Conservation (phyloP, 2,329 filamentous ascomycete species). For the Lasiodiplodia gonubiensis region DNA sequence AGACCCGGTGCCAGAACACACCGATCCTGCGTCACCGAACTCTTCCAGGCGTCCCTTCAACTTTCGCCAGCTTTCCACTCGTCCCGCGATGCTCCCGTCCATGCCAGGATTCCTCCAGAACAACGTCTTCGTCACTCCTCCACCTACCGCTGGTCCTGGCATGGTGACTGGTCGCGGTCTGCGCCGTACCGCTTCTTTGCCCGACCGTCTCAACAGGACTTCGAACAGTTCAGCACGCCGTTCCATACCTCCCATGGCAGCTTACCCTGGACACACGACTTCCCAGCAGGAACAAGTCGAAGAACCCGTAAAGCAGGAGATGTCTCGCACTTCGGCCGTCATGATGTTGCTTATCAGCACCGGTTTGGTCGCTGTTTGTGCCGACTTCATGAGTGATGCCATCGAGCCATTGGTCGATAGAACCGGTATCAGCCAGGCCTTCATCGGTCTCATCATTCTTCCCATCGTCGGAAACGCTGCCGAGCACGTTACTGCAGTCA, state of each 20-base stretch:
- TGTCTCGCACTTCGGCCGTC: slow-evolving; percentile 64
- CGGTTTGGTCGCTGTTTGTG: slow-evolving; percentile 64
- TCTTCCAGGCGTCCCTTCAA: slow-evolving; percentile 45
- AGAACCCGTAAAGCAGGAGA: slow-evolving; percentile 46
- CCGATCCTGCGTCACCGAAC: slow-evolving; percentile 51
- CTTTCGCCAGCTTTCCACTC: slow-evolving; percentile 62
- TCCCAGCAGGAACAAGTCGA: slow-evolving; percentile 27
- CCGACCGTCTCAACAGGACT: slow-evolving; percentile 43
- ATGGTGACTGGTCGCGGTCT: slow-evolving; percentile 44
- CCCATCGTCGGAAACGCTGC: slow-evolving; percentile 85
- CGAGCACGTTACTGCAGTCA: slow-evolving; percentile 81
- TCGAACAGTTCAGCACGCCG: slow-evolving; percentile 12
- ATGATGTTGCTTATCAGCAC: slow-evolving; percentile 62
- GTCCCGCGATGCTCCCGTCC: slow-evolving; percentile 56
- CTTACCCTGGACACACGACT: neutral
- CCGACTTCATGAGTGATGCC: slow-evolving; percentile 76
- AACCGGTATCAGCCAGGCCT: slow-evolving; percentile 70
- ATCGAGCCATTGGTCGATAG: slow-evolving; percentile 70
- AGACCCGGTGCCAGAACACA: neutral
- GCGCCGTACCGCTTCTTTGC: slow-evolving; percentile 44
- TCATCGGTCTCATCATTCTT: slow-evolving; percentile 79
- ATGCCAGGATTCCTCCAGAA: slow-evolving; percentile 63
- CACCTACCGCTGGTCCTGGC: slow-evolving; percentile 41
- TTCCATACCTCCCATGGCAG: neutral
- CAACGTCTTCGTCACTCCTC: slow-evolving; percentile 63